Evolutionary conservation across 257 asterid genomes (phyloP), one percentile per base, ranked within the genome.

Genomic region (Cruciata laevipes): DNA sequence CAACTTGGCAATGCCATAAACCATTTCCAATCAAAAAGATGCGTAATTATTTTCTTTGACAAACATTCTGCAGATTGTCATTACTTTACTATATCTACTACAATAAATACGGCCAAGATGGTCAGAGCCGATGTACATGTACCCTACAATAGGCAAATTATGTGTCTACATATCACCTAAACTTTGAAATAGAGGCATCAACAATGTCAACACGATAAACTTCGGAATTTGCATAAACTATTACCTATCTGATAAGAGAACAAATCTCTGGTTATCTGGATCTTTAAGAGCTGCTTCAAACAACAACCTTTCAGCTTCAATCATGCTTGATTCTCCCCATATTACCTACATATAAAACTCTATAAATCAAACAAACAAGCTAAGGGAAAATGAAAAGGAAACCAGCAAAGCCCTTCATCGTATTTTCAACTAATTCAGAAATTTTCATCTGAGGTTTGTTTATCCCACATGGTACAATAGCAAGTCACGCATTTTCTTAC

Each of bases 301-400:
- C 71, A 94, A 77, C 76, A 94, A 74, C 81, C 97, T 94, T 86
- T 94, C 99, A 14, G 97, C 99, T 77, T 77, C 85, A 79, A 94
- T 90, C 99, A 94, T 94, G 82, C 90, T 90, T 25, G 96, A 83
- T 77, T 88, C 91, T 81, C 99, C 99, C 99, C 99, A 94, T 21
- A 80, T 90, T 82, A 94, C 99, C 99, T 94, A 82, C 81, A 85
- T 66, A 47, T 63, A 74, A 67, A 73, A 76, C 40, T 70, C 80
- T 33, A 30, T 2, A n/a, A 47, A 30, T 49, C 70, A 66, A 21
- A 17, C 56, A 18, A 49, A 49, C 16, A 44, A 44, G 42, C 12
- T n/a, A 14, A n/a, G 3, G 7, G 32, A 63, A 63, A 63, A 33
- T 21, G 3, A 4, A 63, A 37, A 2, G 3, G 5, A 33, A 42